Base-by-base conservation (phyloP, 805 yeast species). In the Kodamaea kaohsiungensis region DNA sequence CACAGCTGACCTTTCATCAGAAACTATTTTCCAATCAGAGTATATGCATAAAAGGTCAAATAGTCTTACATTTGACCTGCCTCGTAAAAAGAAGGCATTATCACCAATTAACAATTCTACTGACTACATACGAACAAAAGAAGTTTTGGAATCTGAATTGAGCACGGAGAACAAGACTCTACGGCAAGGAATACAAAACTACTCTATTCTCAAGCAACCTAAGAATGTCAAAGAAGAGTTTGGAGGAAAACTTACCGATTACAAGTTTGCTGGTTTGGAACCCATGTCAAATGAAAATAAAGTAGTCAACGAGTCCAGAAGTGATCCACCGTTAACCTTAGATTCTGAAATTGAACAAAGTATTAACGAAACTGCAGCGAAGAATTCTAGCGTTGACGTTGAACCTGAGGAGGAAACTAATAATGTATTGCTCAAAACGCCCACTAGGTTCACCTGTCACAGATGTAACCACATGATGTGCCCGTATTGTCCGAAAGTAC, bases 391-490 rank as follows among this genome's bases (percentile, higher is more conserved):
- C 10, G 8, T 30, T 12, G 35, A 30, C 35, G 13, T 5, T 30
- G 35, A 30, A 9, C 35, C 37, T 8, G 53, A 50, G 48, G 53
- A 50, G 48, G 51, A 53, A 40, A 17, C 45, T 12, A 40, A 40
- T 10, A 56, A 64, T n/a, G 59, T 69, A 10, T 53, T 69, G 37
- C 54, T 70, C 16, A 58, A 65, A 35, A 60, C 65, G 0, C 76
- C 77, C 1, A 67, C 71, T 6, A 55, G 78, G 33, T 73, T 69
- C 56, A 68, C 66, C 18, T 73, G 78, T 48, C 72, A 67, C 49
- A 61, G 77, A 2, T 73, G 78, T 53, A 57, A 64, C 50, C 78
- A 73, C 55, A 72, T 73, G 77, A 73, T 73, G 78, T 73, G 78
- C 49, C 78, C 78, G 1, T 72, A 73, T 56, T 72, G 77, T 51